Conservation (phyloP, 2,329 filamentous ascomycete genomes). For the Colletotrichum sp. region DNA sequence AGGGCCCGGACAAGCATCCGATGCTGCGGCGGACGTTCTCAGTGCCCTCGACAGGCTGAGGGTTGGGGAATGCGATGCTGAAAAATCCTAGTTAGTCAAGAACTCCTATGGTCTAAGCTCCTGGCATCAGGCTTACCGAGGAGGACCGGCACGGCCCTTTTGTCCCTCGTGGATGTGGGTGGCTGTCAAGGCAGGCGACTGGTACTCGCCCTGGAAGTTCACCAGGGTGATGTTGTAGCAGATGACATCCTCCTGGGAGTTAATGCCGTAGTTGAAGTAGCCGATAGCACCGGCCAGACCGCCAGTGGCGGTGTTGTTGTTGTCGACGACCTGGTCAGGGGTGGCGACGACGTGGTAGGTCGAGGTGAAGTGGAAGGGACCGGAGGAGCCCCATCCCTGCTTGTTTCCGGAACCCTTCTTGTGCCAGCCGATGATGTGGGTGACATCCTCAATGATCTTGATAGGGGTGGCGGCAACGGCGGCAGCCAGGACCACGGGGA, state of each 20-base stretch:
- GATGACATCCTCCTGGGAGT: slow-evolving; percentile 46
- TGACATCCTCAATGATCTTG: not conserved
- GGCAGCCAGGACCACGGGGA: not conserved
- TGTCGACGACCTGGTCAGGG: slow-evolving; percentile 54
- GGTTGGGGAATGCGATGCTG: slow-evolving; percentile 55
- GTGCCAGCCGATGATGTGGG: slow-evolving; percentile 6
- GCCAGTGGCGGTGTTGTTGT: slow-evolving; percentile 38
- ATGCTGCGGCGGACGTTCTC: slow-evolving; percentile 36
- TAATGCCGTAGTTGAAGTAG: slow-evolving; percentile 58
- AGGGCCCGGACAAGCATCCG: slow-evolving; percentile 44
- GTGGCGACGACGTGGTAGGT: slow-evolving; percentile 52
- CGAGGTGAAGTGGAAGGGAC: slow-evolving; percentile 49
- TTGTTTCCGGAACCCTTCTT: slow-evolving; percentile 22
- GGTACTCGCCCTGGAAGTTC: slow-evolving; percentile 53
- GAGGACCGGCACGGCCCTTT: slow-evolving; percentile 51
- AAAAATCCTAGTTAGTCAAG: not conserved
- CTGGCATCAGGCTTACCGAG: slow-evolving; percentile 35
- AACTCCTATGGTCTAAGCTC: too few relatives aligned
- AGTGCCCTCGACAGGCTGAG: slow-evolving; percentile 34
- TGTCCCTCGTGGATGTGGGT: slow-evolving; percentile 59
- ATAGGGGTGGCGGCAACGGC: slow-evolving; percentile 1
- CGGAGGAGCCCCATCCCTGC: not conserved
- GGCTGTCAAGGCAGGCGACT: slow-evolving; percentile 54
- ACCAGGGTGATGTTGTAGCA: slow-evolving; percentile 57
- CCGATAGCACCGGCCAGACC: slow-evolving; percentile 50